Base-by-base conservation (phyloP, 495 filamentous ascomycete species). In the Trichoderma gamsii region DNA sequence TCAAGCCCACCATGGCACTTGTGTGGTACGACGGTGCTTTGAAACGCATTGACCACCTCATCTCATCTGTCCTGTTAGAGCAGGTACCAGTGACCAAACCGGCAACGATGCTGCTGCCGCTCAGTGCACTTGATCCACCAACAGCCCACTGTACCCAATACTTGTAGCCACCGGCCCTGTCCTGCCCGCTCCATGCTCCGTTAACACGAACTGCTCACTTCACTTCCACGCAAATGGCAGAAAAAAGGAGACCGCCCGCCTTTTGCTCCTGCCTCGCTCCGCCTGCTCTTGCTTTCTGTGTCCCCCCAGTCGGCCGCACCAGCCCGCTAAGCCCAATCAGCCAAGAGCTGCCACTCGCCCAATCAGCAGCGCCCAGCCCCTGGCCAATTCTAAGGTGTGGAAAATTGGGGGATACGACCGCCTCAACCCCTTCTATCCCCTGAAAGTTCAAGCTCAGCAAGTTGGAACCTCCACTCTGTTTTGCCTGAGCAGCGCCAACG, bases 321-420 rank as follows among this genome's bases (percentile, higher is more conserved):
- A 27, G 25, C 56, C 25, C 56, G 56, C 56, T 61, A 61, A 61
- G 25, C 56, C 56, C 27, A 61, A 61, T 61, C 56, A 18, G 44
- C n/a, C 44, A 16, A 49, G 15, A n/a, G 15, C 44, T 16, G 56
- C 56, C 56, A 32, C 5, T 25, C 56, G 11, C 23, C 56, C 56
- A 29, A 61, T 61, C 56, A 61, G 56, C 56, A 18, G 16, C 25
- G 16, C 27, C 23, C 27, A 52, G 25, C 56, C 56, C 56, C 56
- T 61, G 56, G 56, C 7, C 56, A 61, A 61, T 61, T 61, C 25
- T 13, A 5, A 12, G 12, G 25, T 29, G 56, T 61, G 56, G 11
- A 61, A 61, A 61, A 61, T 61, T 61, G 56, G 56, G 56, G 56
- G 56, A 61, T 61, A 61, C 56, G 56, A 32, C 56, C 56, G 56